Conservation (phyloP, 2,329 filamentous ascomycete species). For the Chrysosporium queenslandicum region DNA sequence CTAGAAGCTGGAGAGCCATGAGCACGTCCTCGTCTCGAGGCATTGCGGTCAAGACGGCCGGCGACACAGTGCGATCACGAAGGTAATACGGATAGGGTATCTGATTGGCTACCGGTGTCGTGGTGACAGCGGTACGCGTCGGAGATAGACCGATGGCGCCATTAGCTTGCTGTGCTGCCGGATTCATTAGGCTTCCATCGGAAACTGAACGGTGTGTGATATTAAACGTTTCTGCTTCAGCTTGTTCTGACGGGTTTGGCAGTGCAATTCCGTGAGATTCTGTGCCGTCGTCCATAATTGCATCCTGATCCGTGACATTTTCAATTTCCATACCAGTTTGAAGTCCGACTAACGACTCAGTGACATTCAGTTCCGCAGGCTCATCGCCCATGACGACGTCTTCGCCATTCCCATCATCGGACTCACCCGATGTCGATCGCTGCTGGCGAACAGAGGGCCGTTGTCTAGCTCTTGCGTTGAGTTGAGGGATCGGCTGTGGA, state of each 20-base stretch:
- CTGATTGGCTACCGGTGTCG: slow-evolving; percentile 55
- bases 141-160: slow-evolving; percentile 64
- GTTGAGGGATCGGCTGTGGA: slow-evolving; percentile 45
- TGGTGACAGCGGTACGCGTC: slow-evolving; percentile 49
- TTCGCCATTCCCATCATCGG: slow-evolving; percentile 76
- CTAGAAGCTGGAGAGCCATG: slow-evolving; percentile 92
- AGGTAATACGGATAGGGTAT: slow-evolving; percentile 70
- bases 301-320: slow-evolving; percentile 73
- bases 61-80: slow-evolving; percentile 59
- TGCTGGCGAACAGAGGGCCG: slow-evolving; percentile 84
- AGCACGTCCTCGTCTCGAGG: slow-evolving; percentile 94
- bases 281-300: slow-evolving; percentile 61
- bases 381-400: slow-evolving; percentile 70
- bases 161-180: slow-evolving; percentile 56
- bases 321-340: slow-evolving; percentile 76
- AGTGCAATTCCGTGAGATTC: slow-evolving; percentile 65
- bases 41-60: slow-evolving; percentile 77
- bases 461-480: slow-evolving; percentile 51
- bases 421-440: slow-evolving; percentile 72
- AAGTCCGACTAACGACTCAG: slow-evolving; percentile 66
- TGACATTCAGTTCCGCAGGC: slow-evolving; percentile 34
- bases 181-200: slow-evolving; percentile 73
- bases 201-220: slow-evolving; percentile 77
- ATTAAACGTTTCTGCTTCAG: slow-evolving; percentile 84
- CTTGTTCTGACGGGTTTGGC: slow-evolving; percentile 70